Base-by-base conservation (phyloP, 306 rosid genomes). In the Cicer yamashitae region DNA sequence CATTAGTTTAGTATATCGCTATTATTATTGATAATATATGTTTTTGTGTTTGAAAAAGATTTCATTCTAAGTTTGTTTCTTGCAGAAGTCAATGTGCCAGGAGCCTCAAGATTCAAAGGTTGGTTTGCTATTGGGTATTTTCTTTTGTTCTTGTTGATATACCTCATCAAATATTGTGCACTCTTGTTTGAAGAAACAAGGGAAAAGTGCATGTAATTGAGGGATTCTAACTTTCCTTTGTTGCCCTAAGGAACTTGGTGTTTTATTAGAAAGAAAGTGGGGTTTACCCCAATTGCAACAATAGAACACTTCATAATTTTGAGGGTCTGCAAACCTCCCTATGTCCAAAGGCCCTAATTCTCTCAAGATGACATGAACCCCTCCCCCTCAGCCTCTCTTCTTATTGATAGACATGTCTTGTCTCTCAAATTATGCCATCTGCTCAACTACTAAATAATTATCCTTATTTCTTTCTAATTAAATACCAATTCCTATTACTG, bases 81-180 rank as follows among this genome's bases (percentile, higher is more conserved):
- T 81, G 88, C 94, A 94, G 98, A 94, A 88, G 86, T 83, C 94
- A 69, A 87, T 94, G 70, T 70, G 81, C 88, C 88, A 82, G 84
- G 94, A 94, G 76, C 84, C 89, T 73, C 81, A 86, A 30, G 93
- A 90, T 8, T 91, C 91, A 2, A 86, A 94, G 94, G 98, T 94
- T 82, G 60, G 92, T 79, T 18, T 66, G 30, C 18, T 66, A 2
- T 56, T 25, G 57, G 67, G 51, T 13, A 17, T 2, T 70, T 67
- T 60, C 43, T 75, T 53, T 81, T 75, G 78, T 69, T 71, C 53
- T 18, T 61, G 43, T 48, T 50, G 63, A 70, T 74, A n/a, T 72
- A 20, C 52, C 22, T 11, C 59, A 7, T 58, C 34, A 50, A 44
- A 51, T 71, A 51, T 76, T 79, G 41, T 71, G 46, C 37, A 10